Evolutionary conservation across 2,329 filamentous ascomycete species (phyloP).

Genomic region (Pseudogymnoascus destructans): DNA sequence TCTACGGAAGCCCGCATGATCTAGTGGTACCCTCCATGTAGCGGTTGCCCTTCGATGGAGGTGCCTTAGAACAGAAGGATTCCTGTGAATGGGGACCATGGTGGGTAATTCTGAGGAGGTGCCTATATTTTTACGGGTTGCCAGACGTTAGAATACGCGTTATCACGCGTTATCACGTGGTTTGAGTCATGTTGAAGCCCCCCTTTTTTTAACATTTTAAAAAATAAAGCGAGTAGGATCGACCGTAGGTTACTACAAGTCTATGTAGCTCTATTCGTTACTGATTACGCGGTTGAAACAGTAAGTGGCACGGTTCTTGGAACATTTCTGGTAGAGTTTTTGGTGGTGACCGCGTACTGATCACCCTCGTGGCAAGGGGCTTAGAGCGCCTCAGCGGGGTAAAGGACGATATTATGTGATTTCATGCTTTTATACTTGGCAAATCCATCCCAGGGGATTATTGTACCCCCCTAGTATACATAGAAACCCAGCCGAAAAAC

Average conservation of each 20-base stretch:
- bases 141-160: neutral
- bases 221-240: neutral
- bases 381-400: neutral
- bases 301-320: no score
- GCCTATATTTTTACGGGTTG: neutral
- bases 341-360: no score
- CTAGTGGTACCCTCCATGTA: neutral
- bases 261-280: no score
- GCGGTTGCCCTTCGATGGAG: neutral
- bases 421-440: neutral
- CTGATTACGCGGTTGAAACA: no score
- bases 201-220: neutral
- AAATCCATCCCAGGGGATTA: neutral
- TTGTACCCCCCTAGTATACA: neutral
- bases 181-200: neutral
- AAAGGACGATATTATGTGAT: neutral
- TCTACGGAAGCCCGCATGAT: neutral
- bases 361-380: no score
- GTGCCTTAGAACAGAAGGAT: neutral
- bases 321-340: no score
- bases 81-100: neutral
- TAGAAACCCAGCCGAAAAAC: neutral
- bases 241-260: neutral
- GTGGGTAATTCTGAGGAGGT: neutral
- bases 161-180: neutral